phyloP scores from a whole-genome alignment of 2,329 filamentous ascomycete species.

The Fusarium metavorans region DNA sequence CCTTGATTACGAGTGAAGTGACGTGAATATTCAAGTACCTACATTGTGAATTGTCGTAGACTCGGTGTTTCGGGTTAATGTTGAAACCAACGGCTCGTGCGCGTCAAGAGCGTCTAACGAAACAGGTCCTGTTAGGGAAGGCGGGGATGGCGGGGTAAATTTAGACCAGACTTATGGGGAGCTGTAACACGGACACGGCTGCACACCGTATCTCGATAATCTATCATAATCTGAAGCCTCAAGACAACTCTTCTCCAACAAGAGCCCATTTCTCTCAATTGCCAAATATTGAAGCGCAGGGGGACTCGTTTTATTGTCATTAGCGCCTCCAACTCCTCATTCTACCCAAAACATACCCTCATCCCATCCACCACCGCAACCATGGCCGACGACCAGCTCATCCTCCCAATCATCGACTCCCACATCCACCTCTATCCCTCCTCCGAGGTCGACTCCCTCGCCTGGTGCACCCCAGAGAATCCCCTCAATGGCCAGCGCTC shows the following conservation, averaged over 20 bases:
- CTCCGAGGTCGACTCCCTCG: slow-evolving; percentile 73
- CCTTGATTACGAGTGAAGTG: background rate
- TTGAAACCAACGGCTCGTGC: background rate
- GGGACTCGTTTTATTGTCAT: background rate
- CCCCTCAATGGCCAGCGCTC: slow-evolving; percentile 75
- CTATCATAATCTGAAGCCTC: background rate
- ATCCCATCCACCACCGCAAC: slow-evolving; percentile 20
- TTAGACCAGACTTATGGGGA: background rate
- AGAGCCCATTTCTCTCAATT: background rate
- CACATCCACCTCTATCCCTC: slow-evolving; percentile 90
- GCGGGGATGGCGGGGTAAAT: slow-evolving; percentile 37
- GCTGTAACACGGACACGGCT: background rate
- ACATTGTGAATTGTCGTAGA: background rate
- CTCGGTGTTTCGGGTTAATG: slow-evolving; percentile 9
- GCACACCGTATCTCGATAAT: slow-evolving; percentile 27
- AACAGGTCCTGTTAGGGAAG: slow-evolving; percentile 15
- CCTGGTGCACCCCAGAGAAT: slow-evolving; percentile 74
- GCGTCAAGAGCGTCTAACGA: slow-evolving; percentile 2
- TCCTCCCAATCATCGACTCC: slow-evolving; percentile 81
- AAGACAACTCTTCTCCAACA: background rate
- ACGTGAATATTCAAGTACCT: background rate
- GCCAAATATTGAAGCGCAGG: background rate
- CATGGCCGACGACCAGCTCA: slow-evolving; percentile 54
- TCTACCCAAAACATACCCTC: background rate
- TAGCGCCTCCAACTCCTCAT: background rate